Base-by-base conservation (phyloP, 2,329 filamentous ascomycete genomes). In the Pseudogymnoascus sp. region DNA sequence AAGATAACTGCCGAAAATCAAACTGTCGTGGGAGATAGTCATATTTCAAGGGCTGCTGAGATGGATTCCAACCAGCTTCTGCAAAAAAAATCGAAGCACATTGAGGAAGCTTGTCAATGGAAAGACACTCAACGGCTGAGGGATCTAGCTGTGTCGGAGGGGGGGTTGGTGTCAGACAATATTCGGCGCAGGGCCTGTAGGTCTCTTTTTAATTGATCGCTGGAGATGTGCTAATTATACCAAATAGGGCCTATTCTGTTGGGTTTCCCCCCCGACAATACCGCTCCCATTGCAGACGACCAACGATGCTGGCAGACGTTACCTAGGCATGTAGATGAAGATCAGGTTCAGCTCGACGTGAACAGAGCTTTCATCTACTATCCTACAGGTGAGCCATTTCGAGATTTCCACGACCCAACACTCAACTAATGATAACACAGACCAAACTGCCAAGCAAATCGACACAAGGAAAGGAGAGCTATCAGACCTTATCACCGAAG, bases 321-420 rank as follows among this genome's bases (percentile, higher is more conserved):
- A 41, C 83, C 88, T 31, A 80, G 76, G n/a, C 94, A 99, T 75
- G 78, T 78, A 35, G 94, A 99, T 70, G 94, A 99, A 74, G 86
- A 89, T 59, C 94, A 99, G 76, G 92, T 99, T 39, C 83, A 87
- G 71, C 82, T 97, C 58, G 94, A 99, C 73, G 94, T 99, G 62
- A 86, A 97, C 75, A 84, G 94, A 62, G 92, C 94, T n/a, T 99
- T 99, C 75, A 89, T 97, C 65, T 95, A 97, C 77, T 99, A 99
- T 74, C 94, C 94, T 11, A 82, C 84, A 66, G 84, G 92, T 94
- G 80, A 70, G 81, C 71, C 68, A 63, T 63, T 35, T 45, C 41
- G 41, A 49, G 59, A 29, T 45, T 63, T 63, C 70, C 63, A 45
- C 68, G 64, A 62, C 62, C 67, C 67, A 64, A 31, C n/a, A 58